Conservation (phyloP, 495 filamentous ascomycete species). For the Lasiosphaeris hirsuta region DNA sequence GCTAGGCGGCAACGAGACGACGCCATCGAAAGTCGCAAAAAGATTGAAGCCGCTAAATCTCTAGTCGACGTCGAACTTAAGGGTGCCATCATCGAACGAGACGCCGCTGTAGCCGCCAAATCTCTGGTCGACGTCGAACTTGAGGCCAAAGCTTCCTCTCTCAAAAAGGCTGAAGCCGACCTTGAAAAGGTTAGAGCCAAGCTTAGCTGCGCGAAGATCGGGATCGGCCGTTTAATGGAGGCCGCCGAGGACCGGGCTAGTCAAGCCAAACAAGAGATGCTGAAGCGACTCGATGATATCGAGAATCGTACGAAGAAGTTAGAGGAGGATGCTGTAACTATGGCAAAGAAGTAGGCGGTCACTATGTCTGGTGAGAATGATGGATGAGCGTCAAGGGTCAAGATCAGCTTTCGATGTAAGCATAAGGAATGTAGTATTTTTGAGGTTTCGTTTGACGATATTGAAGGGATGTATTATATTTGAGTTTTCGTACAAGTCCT, state of each 20-base stretch:
- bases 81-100: too few species aligned
- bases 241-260: not conserved
- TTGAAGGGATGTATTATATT: slow-evolving; percentile 1
- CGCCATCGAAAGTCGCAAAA: not conserved
- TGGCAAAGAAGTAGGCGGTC: slow-evolving; percentile 4
- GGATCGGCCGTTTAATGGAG: not conserved
- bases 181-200: not conserved
- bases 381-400: slow-evolving; percentile 6
- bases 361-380: slow-evolving; percentile 1
- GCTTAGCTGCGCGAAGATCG: not conserved
- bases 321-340: slow-evolving; percentile 3
- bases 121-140: not conserved
- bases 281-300: slow-evolving; percentile 4
- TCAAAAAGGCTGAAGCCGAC: slow-evolving; percentile 3
- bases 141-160: not conserved
- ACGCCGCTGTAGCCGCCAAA: not conserved
- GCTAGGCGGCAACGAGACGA: not conserved
- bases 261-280: slow-evolving; percentile 3
- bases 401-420: slow-evolving; percentile 3
- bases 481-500: not conserved
- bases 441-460: slow-evolving; percentile 7
- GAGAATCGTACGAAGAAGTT: slow-evolving; percentile 3
- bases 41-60: slow-evolving; percentile 2
- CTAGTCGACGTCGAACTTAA: not conserved
- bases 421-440: not conserved